A percentile compares a stretch with the other conserved stretches of the same genome.
phyloP scores from a whole-genome alignment of 75 land plant species.

The Larix kaempferi region DNA sequence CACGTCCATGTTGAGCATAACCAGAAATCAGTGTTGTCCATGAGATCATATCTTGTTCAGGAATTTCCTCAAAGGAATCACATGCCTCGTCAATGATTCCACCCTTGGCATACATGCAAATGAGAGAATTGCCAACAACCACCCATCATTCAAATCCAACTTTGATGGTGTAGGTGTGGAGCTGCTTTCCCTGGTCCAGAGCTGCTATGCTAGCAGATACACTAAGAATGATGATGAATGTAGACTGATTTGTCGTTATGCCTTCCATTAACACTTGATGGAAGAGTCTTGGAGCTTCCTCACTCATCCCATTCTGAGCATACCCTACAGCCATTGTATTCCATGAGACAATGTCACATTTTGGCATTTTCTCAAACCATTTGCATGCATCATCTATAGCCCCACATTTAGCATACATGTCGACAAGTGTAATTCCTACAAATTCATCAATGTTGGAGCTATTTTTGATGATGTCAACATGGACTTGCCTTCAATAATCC shows the following conservation, averaged over 20 bases:
- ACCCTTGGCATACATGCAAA: no score
- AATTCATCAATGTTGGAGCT: no score
- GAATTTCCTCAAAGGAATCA: no score
- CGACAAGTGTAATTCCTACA: constrained; percentile 45
- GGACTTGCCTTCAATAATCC: constrained; percentile 19
- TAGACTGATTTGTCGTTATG: no score
- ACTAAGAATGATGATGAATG: constrained; percentile 37
- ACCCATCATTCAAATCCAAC: no score
- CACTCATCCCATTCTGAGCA: constrained; percentile 27
- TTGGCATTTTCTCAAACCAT: constrained; percentile 25
- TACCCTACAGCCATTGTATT: constrained; percentile 38
- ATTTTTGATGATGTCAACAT: constrained; percentile 29
- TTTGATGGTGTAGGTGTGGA: no score
- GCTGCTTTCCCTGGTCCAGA: constrained; percentile 30
- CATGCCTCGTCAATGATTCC: no score
- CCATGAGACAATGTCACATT: constrained; percentile 44
- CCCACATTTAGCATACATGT: constrained; percentile 30
- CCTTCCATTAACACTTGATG: constrained; percentile 34
- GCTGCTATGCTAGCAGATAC: constrained; percentile 19
- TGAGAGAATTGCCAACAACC: no score
- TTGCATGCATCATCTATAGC: constrained; percentile 29
- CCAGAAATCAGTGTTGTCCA: no score
- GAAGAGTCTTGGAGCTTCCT: constrained; percentile 33
- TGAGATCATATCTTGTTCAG: no score
- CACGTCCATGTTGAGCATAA: no score